Percentiles rank a stretch among this genome's conserved stretches.
Evolutionary conservation across 495 filamentous ascomycete species (phyloP).

Genomic region (Penicillium turbatum): DNA sequence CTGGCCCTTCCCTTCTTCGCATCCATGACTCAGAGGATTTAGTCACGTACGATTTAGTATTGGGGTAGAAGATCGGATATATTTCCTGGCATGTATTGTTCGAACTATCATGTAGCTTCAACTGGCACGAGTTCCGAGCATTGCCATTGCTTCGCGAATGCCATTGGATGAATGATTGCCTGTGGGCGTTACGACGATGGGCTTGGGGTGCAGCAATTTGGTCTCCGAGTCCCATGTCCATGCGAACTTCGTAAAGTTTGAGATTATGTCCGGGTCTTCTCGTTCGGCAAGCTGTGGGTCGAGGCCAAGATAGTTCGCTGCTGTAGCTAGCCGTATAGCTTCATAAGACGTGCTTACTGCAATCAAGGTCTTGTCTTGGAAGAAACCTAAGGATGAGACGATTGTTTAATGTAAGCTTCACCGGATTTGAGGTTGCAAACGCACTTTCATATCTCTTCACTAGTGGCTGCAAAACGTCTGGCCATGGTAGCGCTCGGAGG

Average conservation of each 20-base stretch:
- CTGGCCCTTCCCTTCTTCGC: slow-evolving; percentile 8
- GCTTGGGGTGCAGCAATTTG: slow-evolving; percentile 37
- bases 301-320: slow-evolving; percentile 46
- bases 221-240: slow-evolving; percentile 45
- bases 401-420: slow-evolving; percentile 5
- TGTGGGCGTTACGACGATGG: slow-evolving; percentile 26
- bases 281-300: slow-evolving; percentile 28
- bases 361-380: slow-evolving; percentile 45
- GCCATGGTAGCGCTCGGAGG: slow-evolving; percentile 43
- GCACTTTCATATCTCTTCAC: slow-evolving; percentile 43
- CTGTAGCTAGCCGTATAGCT: slow-evolving; percentile 42
- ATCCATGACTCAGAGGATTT: neutral
- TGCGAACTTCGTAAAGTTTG: slow-evolving; percentile 39
- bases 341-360: slow-evolving; percentile 48
- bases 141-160: slow-evolving; percentile 32
- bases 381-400: slow-evolving; percentile 28
- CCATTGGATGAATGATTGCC: slow-evolving; percentile 23
- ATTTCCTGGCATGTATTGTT: neutral
- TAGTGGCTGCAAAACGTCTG: slow-evolving; percentile 34
- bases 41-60: neutral
- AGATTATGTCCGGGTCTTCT: slow-evolving; percentile 30
- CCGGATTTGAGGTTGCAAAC: neutral
- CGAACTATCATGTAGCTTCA: slow-evolving; percentile 9
- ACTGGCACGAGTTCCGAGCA: slow-evolving; percentile 28
- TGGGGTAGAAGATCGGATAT: neutral